phyloP scores from a whole-genome alignment of 1,284 basidiomycete species.

The Psilocybe mexicana region DNA sequence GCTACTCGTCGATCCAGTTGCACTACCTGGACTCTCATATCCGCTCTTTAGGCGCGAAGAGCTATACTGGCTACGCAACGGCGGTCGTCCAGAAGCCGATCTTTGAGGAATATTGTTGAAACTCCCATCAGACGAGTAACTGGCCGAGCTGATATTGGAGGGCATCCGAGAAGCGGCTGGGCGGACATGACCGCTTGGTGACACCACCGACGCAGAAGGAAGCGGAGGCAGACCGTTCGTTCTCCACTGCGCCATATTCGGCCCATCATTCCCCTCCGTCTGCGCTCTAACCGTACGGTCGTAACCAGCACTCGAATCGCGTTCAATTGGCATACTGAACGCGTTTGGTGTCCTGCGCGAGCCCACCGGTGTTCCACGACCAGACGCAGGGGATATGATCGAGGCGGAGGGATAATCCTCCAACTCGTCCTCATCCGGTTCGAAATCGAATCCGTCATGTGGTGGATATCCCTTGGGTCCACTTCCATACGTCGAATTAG shows the following conservation, averaged over 20 bases:
- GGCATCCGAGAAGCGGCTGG: conserved; percentile 50
- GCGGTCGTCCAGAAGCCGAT: conserved; percentile 44
- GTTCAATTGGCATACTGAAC: conserved; percentile 60
- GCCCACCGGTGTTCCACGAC: conserved; percentile 69
- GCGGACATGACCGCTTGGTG: conserved; percentile 36
- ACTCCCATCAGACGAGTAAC: conserved; percentile 52
- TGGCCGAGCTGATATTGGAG: conserved; percentile 42
- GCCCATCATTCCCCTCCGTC: conserved; percentile 71
- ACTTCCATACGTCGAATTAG: conserved; percentile 34
- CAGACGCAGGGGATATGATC: conserved; percentile 58
- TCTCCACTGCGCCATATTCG: conserved; percentile 68
- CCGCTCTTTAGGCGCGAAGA: conserved; percentile 58
- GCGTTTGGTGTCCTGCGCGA: conserved; percentile 50
- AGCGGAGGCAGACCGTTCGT: conserved; percentile 26
- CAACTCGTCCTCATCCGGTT: conserved; percentile 70
- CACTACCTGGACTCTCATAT: conserved; percentile 42
- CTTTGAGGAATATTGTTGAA: conserved; percentile 40
- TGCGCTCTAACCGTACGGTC: conserved; percentile 61
- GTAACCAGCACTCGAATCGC: conserved; percentile 45
- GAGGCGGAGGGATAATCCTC: conserved; percentile 65
- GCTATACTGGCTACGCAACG: conserved; percentile 71
- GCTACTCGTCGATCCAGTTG: conserved; percentile 12
- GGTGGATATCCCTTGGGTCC: conserved; percentile 63
- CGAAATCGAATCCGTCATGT: conserved; percentile 65
- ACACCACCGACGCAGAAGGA: conserved; percentile 31